A percentile compares a stretch with the other conserved stretches of the same genome.
Evolutionary conservation across 2,329 filamentous ascomycete genomes (phyloP).

Genomic region (Apiospora koreana): DNA sequence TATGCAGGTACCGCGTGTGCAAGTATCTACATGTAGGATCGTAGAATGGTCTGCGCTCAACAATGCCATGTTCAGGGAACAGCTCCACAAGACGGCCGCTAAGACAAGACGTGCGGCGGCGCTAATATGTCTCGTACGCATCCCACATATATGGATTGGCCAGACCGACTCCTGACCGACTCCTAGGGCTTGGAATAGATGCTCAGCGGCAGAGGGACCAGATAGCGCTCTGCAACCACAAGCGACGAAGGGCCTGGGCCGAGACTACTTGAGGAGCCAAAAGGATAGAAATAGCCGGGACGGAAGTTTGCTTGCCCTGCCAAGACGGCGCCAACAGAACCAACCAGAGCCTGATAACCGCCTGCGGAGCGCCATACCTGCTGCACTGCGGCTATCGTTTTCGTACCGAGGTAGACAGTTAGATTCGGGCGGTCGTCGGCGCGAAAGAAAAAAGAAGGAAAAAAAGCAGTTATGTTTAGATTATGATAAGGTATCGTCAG

Average conservation of each 20-base stretch:
- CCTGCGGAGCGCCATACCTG: slow-evolving; percentile 1
- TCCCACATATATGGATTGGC: neutral
- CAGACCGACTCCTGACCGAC: neutral
- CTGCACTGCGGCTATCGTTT: slow-evolving; percentile 12
- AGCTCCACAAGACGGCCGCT: neutral
- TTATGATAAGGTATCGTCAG: neutral
- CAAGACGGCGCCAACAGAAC: slow-evolving; percentile 14
- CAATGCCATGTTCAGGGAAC: neutral
- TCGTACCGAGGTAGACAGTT: neutral
- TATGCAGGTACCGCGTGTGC: neutral
- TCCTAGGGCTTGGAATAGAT: neutral
- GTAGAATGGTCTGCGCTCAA: neutral
- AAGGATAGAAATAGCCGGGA: neutral
- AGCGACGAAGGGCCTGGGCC: too few species aligned
- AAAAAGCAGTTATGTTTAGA: neutral
- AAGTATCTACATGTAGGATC: neutral
- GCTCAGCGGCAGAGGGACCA: neutral
- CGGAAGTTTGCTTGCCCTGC: neutral
- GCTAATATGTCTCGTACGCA: neutral
- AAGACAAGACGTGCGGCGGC: neutral
- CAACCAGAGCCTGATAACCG: slow-evolving; percentile 11
- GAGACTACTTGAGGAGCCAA: too few species aligned
- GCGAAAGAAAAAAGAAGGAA: neutral
- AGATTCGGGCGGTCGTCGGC: neutral
- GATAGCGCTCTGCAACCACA: neutral